Base-by-base conservation (phyloP, 108 stramenopile genomes). In the Skeletonema tropicum region DNA sequence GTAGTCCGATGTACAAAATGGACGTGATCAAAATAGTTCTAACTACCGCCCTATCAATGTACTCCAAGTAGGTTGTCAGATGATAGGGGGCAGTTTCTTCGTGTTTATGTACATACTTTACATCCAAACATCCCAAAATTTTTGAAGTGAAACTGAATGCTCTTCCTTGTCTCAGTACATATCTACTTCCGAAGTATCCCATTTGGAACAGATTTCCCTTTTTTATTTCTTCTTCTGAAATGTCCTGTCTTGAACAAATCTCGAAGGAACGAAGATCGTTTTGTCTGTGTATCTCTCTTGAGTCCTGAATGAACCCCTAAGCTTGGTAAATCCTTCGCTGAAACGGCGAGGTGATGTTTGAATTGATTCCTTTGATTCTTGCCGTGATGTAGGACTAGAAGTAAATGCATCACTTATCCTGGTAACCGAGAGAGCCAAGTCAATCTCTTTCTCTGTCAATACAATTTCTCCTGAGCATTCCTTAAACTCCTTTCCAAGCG, bases 401-500 rank as follows among this genome's bases (percentile, higher is more conserved):
- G 1, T 13, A 41, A 49, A 49, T 4, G 19, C 48, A 49, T 17
- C 6, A 21, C 48, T 49, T 49, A 17, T 49, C 60, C 17, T 5
- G 6, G 61, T 62, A 11, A 62, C 23, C 1, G 61, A 62, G 1
- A 62, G 3, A 19, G 61, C 61, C 33, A 62, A 36, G 17, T 62
- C n/a, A 15, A 62, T 38, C 10, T 62, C 61, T 5, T 14, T 62
- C 1, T 62, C 36, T 2, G 61, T 36, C 36, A 62, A 62, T 9
- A 62, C 19, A 38, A 75, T 67, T 35, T 64, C 26, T 38, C 17
- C 41, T 23, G 23, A 42, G 30, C 42, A 29, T 5, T 67, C 32
- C 21, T 67, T 41, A 29, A 76, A 49, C 25, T 79, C 60, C 7
- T 63, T 69, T 17, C 79, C 74, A 35, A 79, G 78, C 46, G 75